These are phyloP conservation scores for Cenchrus purpureus DNA, from an alignment of 176 grass and related monocot genomes.

Conservation along the genomic window DNA sequence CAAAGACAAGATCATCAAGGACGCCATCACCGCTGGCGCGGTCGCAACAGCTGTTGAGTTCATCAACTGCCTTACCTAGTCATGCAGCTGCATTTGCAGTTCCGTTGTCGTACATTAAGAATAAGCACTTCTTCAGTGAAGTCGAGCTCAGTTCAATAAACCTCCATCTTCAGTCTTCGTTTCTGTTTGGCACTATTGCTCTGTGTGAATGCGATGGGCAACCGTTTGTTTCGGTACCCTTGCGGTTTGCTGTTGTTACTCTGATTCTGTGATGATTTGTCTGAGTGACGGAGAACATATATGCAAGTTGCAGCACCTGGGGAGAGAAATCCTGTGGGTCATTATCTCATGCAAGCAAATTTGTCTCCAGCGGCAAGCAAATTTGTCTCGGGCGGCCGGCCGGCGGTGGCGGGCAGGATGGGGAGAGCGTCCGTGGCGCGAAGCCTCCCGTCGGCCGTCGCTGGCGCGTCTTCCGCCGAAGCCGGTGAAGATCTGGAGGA, in stretches of 20 bases:
- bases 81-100: conserved; percentile 12
- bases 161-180: not conserved
- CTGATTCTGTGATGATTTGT: not conserved
- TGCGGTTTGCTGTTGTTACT: not conserved
- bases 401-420: no score
- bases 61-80: conserved; percentile 72
- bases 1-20: conserved; percentile 66
- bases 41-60: conserved; percentile 76
- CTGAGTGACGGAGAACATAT: not conserved
- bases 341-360: no score
- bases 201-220: not conserved
- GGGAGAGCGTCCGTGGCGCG: no score
- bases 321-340: no score
- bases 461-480: no score
- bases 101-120: conserved; percentile 14
- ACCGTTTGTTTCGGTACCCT: conserved; percentile 12
- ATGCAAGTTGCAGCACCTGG: not conserved
- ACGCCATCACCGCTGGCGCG: conserved; percentile 73
- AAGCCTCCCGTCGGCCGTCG: no score
- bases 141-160: conserved; percentile 1
- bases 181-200: not conserved
- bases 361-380: no score
- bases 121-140: conserved; percentile 38
- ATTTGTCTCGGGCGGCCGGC: no score
- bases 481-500: no score